Conservation (phyloP, 148 eudicot species). For the Rhododendron williamsianum region DNA sequence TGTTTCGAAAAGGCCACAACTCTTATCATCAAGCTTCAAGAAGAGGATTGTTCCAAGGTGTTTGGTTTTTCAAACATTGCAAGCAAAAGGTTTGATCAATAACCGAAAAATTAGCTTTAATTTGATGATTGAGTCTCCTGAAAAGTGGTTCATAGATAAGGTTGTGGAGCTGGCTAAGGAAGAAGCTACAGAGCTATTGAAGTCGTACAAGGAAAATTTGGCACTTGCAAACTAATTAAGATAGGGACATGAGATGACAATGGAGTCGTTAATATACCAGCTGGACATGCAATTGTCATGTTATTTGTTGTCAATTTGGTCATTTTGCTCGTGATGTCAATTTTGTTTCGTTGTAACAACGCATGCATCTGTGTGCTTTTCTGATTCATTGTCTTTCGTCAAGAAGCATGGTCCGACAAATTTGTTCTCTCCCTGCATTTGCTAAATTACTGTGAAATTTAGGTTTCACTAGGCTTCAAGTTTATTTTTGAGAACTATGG, state of each 20-base stretch:
- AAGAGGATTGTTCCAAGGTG: constrained; percentile 28
- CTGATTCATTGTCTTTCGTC: neutral
- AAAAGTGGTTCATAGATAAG: neutral
- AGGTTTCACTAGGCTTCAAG: neutral
- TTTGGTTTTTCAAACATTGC: constrained; percentile 9
- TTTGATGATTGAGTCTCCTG: neutral
- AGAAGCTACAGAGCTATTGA: constrained; percentile 9
- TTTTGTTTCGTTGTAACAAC: neutral
- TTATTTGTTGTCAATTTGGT: neutral
- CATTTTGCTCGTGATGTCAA: neutral
- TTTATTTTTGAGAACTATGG: neutral
- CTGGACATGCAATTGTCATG: too few species aligned
- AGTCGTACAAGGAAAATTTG: too few species aligned
- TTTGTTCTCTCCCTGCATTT: neutral
- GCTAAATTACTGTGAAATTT: neutral
- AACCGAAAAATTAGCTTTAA: neutral
- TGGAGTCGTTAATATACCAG: too few species aligned
- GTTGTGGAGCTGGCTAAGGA: neutral
- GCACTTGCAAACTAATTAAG: too few species aligned
- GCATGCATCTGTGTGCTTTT: neutral
- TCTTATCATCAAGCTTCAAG: constrained; percentile 12
- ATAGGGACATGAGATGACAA: too few species aligned
- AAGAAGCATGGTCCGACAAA: neutral
- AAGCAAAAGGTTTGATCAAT: constrained; percentile 14
- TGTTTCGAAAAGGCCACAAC: neutral